Evolutionary conservation across 2,329 filamentous ascomycete species (phyloP).

Genomic region (Botrytis medusae): DNA sequence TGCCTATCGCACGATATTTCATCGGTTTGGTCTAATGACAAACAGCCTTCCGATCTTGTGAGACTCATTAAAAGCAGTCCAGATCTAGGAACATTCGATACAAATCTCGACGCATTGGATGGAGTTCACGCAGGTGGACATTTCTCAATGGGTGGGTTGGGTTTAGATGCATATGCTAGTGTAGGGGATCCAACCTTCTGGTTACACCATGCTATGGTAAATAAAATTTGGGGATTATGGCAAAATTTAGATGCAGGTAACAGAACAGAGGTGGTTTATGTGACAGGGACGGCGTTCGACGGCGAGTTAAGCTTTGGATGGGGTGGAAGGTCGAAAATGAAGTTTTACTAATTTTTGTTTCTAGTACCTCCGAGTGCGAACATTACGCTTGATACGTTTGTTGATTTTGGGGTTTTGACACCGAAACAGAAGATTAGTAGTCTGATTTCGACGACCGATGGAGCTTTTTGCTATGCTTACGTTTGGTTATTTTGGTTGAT

Average conservation of each 20-base stretch:
- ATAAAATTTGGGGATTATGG: constrained; percentile 50
- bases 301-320: not conserved
- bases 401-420: constrained; percentile 14
- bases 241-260: constrained; percentile 38
- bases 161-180: constrained; percentile 44
- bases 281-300: not conserved
- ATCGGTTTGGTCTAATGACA: not conserved
- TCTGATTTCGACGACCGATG: constrained; percentile 42
- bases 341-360: not conserved
- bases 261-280: constrained; percentile 30
- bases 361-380: not conserved
- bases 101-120: not conserved
- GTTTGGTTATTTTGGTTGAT: constrained; percentile 30
- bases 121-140: constrained; percentile 13
- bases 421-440: constrained; percentile 23
- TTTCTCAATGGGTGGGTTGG: constrained; percentile 5
- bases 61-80: not conserved
- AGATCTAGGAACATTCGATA: constrained; percentile 2
- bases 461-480: constrained; percentile 47
- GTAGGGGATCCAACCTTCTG: constrained; percentile 48
- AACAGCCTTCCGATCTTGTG: constrained; percentile 9
- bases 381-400: constrained; percentile 1
- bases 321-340: too few relatives aligned
- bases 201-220: constrained; percentile 48
- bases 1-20: constrained; percentile 13